phyloP scores from a whole-genome alignment of 225 moss, liverwort and hornwort genomes.

The Sphagnum contortum region DNA sequence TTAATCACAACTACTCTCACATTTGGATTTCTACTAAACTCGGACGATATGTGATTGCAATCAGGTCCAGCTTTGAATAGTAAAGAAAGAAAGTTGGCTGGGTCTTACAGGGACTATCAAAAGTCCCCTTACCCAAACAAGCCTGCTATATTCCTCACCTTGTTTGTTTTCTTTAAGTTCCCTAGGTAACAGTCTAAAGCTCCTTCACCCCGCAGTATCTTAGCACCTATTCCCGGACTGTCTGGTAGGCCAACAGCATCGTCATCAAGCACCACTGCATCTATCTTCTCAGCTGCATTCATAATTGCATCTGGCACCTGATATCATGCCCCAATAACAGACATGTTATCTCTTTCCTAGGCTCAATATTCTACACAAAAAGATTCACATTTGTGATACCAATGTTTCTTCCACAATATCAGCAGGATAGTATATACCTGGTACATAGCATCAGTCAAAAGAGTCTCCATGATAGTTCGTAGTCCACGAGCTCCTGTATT shows the following conservation, averaged over 20 bases:
- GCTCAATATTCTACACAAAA: no score
- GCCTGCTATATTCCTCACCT: conserved; percentile 54
- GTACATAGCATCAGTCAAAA: conserved; percentile 96
- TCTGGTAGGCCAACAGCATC: conserved; percentile 72
- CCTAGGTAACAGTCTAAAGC: conserved; percentile 57
- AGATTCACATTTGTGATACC: no score
- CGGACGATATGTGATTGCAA: no score
- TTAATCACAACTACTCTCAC: conserved; percentile 5
- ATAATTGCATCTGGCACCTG: conserved; percentile 68
- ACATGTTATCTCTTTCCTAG: no score
- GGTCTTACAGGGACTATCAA: no score
- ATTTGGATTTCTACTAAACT: no score
- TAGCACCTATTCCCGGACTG: conserved; percentile 67
- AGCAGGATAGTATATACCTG: conserved; percentile 35
- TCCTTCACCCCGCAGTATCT: conserved; percentile 72
- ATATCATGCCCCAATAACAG: not conserved
- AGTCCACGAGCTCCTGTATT: conserved; percentile 95
- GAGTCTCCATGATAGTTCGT: conserved; percentile 86
- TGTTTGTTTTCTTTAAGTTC: conserved; percentile 41
- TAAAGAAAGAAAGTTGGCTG: not conserved
- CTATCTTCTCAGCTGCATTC: conserved; percentile 54
- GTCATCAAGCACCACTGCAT: conserved; percentile 87
- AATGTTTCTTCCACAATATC: no score
- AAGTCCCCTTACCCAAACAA: not conserved
- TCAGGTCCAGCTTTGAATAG: no score